Base-by-base conservation (phyloP, 2,329 filamentous ascomycete genomes). In the Colletotrichum sansevieriae region DNA sequence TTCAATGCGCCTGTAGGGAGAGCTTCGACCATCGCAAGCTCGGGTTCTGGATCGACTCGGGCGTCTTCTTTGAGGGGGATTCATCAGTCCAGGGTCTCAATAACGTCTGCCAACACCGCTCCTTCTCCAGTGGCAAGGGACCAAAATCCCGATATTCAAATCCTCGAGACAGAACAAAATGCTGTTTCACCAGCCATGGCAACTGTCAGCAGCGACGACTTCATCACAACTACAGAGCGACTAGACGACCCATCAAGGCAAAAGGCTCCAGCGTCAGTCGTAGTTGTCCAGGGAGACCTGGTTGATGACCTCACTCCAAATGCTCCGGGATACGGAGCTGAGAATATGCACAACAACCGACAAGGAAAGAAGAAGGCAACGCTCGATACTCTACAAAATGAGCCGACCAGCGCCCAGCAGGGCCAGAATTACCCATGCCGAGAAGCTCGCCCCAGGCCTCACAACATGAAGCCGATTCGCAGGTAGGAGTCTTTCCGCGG, bases 131-230 rank as follows among this genome's bases (percentile, higher is more conserved):
- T 35, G 25, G 13, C 35, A 7, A 22, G 37, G 13, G n/a, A 9
- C 4, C 3, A 29, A 35, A 20, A 13, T 37, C n/a, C 25, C 15
- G 41, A 29, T 29, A 4, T 15, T 58, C 39, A 13, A 13, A 20
- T 9, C 11, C 2, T 9, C 6, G 22, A 37, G 6, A 18, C 13
- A 6, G 39, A 35, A 46, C 41, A 33, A 0, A 10, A 33, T 25
- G 5, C 25, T n/a, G 33, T 18, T 10, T 60, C 55, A 25, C 58
- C 63, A 7, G 35, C 56, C 3, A 20, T 70, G 35, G 79, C 80
- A 12, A 80, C 79, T 2, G 78, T 82, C 4, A 75, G 77, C 46
- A 80, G 75, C 33, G 78, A 82, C 39, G 79, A 80, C 60, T 80
- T 75, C 35, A 70, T 77, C 8, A 55, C 72, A 5, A 43, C 64